phyloP scores from a whole-genome alignment of 139 green algal species.

The Pseudopediastrum boryanum region DNA sequence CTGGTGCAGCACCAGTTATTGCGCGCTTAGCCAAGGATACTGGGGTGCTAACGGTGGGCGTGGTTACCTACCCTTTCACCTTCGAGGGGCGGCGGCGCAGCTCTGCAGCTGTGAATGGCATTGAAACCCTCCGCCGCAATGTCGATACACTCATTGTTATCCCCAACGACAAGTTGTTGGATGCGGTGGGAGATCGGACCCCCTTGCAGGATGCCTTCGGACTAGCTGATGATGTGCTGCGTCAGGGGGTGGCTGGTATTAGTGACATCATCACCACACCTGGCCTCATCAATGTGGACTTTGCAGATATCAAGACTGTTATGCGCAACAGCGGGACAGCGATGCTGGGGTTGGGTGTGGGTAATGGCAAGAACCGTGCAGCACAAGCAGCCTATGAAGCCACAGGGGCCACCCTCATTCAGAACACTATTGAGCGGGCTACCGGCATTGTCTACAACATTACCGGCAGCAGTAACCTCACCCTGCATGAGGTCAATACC shows the following conservation, averaged over 20 bases:
- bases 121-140: constrained; percentile 72
- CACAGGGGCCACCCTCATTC: constrained; percentile 25
- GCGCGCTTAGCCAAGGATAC: constrained; percentile 66
- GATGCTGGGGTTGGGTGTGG: constrained; percentile 80
- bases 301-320: constrained; percentile 95
- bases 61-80: constrained; percentile 93
- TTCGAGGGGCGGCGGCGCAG: constrained; percentile 79
- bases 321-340: constrained; percentile 97
- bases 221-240: constrained; percentile 95
- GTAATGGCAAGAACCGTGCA: constrained; percentile 65
- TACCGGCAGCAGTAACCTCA: constrained; percentile 87
- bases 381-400: constrained; percentile 61
- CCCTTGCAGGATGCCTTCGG: constrained; percentile 95
- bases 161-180: constrained; percentile 78
- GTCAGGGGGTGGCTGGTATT: constrained; percentile 78
- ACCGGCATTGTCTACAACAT: constrained; percentile 36
- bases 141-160: constrained; percentile 60
- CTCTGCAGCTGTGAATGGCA: constrained; percentile 69
- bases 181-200: constrained; percentile 81
- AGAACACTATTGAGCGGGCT: constrained; percentile 23
- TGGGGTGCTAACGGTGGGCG: constrained; percentile 80
- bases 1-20: constrained; percentile 82
- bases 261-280: constrained; percentile 98
- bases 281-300: constrained; percentile 98
- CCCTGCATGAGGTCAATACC: constrained; percentile 88